Base-by-base conservation (phyloP, 2,329 filamentous ascomycete genomes). In the Rutstroemia sp. region DNA sequence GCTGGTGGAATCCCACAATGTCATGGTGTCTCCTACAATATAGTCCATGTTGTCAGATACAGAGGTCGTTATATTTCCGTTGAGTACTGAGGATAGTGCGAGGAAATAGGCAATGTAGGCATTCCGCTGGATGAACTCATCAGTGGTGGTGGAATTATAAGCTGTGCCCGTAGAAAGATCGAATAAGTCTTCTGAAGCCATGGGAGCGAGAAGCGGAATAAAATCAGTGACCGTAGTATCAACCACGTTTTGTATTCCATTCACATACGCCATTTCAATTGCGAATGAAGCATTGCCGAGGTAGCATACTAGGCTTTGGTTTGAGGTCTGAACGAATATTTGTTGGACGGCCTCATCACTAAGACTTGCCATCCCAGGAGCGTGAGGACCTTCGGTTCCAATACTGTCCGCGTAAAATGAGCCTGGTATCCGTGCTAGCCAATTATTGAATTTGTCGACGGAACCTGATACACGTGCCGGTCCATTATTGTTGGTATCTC, bases 251-350 rank as follows among this genome's bases (percentile, higher is more conserved):
- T 42, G 39, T 42, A 42, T 42, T 17, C 39, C 39, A 16, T 42
- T 42, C 8, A n/a, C 16, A 42, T 36, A 61, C 19, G 58, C 47
- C 27, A 50, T 52, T 12, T 50, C 58, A 19, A 62, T 46, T 4
- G 56, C 51, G 52, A 54, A 63, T 10, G 61, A 57, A n/a, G 59
- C 52, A 36, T 63, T 63, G n/a, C 53, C 50, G 30, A 59, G 16
- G 17, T 38, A 48, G 48, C 60, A 62, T 9, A 61, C 50, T 10
- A 59, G 30, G 19, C 25, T 39, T 17, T 48, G 38, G 12, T 54
- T 49, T 5, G 59, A 36, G 10, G 59, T 61, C 38, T 59, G 54
- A 12, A 62, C 36, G 51, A 48, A 58, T 3, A 62, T 19, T 38
- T 59, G 50, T 21, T 54, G 45, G 23, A 48, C 21, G 21, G 16